Evolutionary conservation across 495 filamentous ascomycete genomes (phyloP).

Genomic region (Hypoxylon intermedium): DNA sequence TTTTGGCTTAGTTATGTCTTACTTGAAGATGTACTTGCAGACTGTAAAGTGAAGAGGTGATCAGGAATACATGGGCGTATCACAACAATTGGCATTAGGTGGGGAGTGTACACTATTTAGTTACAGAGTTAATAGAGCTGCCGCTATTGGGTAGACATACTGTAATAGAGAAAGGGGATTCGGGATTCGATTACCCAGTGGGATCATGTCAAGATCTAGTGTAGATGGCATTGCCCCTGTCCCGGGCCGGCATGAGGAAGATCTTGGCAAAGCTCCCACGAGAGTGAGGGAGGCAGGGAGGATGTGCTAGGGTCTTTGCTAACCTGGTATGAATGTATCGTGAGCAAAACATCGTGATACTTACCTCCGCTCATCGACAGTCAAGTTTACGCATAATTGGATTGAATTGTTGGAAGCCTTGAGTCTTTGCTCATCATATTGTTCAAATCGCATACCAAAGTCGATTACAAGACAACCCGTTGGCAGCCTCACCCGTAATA

Average conservation of each 20-base stretch:
- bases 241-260: background rate
- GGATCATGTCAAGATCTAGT: conserved; percentile 9
- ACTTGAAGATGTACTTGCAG: conserved; percentile 1
- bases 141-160: conserved; percentile 17
- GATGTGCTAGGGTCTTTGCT: background rate
- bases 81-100: conserved; percentile 12
- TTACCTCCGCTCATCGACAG: background rate
- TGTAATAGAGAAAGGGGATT: conserved; percentile 28
- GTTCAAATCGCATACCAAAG: too few relatives aligned
- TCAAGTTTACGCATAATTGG: background rate
- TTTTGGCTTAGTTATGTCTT: conserved; percentile 26
- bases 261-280: conserved; percentile 1
- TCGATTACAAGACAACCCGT: too few relatives aligned
- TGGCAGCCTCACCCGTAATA: conserved; percentile 1
- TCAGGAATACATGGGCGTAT: conserved; percentile 4
- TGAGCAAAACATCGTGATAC: background rate
- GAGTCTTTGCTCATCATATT: background rate
- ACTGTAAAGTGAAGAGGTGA: conserved; percentile 2
- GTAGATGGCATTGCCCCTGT: conserved; percentile 15
- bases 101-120: conserved; percentile 20
- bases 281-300: too few relatives aligned
- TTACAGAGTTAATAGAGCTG: conserved; percentile 1
- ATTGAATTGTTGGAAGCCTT: too few relatives aligned
- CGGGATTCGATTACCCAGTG: conserved; percentile 12
- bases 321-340: conserved; percentile 7